phyloP scores from a whole-genome alignment of 805 yeast genomes.

The Wickerhamomyces ciferrii region DNA sequence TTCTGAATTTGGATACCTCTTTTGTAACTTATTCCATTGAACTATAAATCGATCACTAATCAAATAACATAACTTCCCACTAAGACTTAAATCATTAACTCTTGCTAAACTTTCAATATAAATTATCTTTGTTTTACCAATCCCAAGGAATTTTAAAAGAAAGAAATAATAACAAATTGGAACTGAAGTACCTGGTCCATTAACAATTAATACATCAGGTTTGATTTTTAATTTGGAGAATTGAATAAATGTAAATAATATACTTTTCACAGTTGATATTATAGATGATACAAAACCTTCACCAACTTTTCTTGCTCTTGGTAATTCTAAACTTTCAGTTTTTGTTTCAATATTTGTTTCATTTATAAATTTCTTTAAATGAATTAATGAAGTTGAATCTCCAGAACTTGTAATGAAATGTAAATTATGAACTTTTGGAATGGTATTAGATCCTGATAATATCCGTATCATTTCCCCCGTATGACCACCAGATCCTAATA shows the following conservation, averaged over 20 bases:
- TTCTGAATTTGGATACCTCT: constrained; percentile 54
- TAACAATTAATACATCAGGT: constrained; percentile 46
- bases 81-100: constrained; percentile 65
- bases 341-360: constrained; percentile 9
- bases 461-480: constrained; percentile 93
- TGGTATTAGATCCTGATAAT: constrained; percentile 29
- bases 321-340: constrained; percentile 26
- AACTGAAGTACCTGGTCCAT: constrained; percentile 84
- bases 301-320: constrained; percentile 59
- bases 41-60: constrained; percentile 76
- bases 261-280: constrained; percentile 36
- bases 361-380: constrained; percentile 14
- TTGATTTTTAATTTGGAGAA: constrained; percentile 14
- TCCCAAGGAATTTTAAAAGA: constrained; percentile 40
- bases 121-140: constrained; percentile 50
- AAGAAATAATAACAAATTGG: constrained; percentile 60
- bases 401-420: constrained; percentile 40
- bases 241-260: constrained; percentile 25
- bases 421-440: constrained; percentile 6
- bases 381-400: constrained; percentile 42
- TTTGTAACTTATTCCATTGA: constrained; percentile 73
- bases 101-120: constrained; percentile 88
- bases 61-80: constrained; percentile 69
- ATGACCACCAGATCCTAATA: constrained; percentile 96
- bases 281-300: constrained; percentile 44